These are phyloP conservation scores for Diplosphaera chodatii DNA, from an alignment of 139 green algal species.

Conservation along the genomic window DNA sequence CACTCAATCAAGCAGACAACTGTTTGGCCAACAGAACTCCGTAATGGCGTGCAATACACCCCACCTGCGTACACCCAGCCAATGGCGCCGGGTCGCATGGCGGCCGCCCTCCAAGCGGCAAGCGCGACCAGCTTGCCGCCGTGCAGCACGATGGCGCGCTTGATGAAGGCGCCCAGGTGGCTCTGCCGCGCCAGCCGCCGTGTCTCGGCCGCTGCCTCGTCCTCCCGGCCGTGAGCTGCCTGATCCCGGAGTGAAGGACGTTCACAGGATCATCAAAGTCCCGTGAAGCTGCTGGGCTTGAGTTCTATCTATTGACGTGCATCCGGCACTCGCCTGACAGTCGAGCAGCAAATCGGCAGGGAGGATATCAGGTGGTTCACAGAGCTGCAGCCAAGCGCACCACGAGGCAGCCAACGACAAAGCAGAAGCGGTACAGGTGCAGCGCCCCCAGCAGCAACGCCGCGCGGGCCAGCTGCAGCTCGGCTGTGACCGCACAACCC, in stretches of 20 bases:
- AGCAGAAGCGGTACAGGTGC: conserved; percentile 21
- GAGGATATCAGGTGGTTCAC: too few species aligned
- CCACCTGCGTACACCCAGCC: conserved; percentile 24
- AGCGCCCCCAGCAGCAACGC: conserved; percentile 23
- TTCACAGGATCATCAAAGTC: too few species aligned
- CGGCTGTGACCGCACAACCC: not conserved
- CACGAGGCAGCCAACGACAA: conserved; percentile 12
- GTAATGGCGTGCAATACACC: too few species aligned
- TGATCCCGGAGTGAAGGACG: conserved; percentile 5
- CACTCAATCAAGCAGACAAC: too few species aligned
- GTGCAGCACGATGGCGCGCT: conserved; percentile 34
- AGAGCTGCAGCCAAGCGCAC: not conserved
- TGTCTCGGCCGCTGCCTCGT: not conserved
- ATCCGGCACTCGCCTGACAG: too few species aligned
- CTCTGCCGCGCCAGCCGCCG: conserved; percentile 13
- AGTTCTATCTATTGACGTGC: too few species aligned
- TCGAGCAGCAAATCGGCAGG: too few species aligned
- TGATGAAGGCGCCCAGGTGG: conserved; percentile 7
- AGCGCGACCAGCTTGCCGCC: conserved; percentile 27
- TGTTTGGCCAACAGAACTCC: too few species aligned
- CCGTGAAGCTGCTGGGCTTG: too few species aligned
- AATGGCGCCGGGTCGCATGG: conserved; percentile 22
- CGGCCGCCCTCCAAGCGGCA: conserved; percentile 25
- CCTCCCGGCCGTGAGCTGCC: not conserved
- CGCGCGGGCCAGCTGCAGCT: conserved; percentile 23